phyloP scores from a whole-genome alignment of 805 yeast genomes.

The Saccharomycopsis sp. region DNA sequence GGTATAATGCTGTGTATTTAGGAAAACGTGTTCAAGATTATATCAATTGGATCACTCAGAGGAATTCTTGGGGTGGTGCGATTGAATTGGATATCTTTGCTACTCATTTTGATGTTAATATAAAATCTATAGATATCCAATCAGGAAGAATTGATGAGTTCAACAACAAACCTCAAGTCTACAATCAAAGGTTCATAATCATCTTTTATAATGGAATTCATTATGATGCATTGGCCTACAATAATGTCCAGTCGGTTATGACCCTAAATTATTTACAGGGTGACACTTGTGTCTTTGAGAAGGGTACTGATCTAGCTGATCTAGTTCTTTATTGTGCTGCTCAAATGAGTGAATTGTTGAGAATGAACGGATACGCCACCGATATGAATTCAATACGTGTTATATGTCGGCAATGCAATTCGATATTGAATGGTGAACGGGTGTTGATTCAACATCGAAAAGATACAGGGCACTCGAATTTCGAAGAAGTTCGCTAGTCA shows the following conservation, averaged over 20 bases:
- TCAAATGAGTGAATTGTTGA: slow-evolving; percentile 38
- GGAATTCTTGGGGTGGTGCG: slow-evolving; percentile 78
- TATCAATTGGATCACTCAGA: slow-evolving; percentile 51
- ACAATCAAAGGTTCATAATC: slow-evolving; percentile 37
- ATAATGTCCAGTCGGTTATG: slow-evolving; percentile 26
- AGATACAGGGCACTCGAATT: slow-evolving; percentile 51
- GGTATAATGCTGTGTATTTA: slow-evolving; percentile 50
- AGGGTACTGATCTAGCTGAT: slow-evolving; percentile 28
- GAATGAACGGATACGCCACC: slow-evolving; percentile 51
- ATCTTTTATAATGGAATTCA: slow-evolving; percentile 67
- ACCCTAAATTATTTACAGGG: neutral
- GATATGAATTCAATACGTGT: slow-evolving; percentile 56
- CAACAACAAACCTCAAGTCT: slow-evolving; percentile 22
- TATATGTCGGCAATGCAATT: slow-evolving; percentile 50
- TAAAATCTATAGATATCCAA: slow-evolving; percentile 60
- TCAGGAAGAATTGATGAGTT: slow-evolving; percentile 52
- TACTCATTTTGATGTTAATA: slow-evolving; percentile 42
- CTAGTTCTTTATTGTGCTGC: slow-evolving; percentile 34
- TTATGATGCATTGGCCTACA: slow-evolving; percentile 55
- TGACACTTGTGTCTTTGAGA: slow-evolving; percentile 40
- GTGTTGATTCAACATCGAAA: slow-evolving; percentile 62
- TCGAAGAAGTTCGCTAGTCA: slow-evolving; percentile 44
- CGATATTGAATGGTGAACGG: slow-evolving; percentile 50
- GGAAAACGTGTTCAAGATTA: slow-evolving; percentile 47
- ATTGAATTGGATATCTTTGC: slow-evolving; percentile 64